Conservation (phyloP, 2,329 filamentous ascomycete species). For the Talaromyces sp. region DNA sequence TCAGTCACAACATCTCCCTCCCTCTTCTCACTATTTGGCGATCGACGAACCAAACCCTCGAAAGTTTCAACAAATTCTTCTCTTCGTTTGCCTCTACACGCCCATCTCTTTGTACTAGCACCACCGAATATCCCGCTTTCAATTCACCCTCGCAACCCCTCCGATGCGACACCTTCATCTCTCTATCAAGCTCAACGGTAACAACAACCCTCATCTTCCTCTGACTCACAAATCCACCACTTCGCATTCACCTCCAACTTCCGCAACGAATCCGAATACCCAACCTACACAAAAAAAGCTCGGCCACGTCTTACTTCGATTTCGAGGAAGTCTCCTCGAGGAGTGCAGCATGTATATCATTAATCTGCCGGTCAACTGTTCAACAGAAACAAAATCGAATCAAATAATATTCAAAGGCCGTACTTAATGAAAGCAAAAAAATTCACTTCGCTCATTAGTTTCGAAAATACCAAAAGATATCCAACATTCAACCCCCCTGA, state of each 20-base stretch:
- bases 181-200: background rate
- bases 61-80: background rate
- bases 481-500: background rate
- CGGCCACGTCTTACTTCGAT: background rate
- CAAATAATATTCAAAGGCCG: too few relatives aligned
- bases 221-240: background rate
- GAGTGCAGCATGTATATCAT: too few relatives aligned
- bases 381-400: too few relatives aligned
- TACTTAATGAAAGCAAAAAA: background rate
- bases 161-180: background rate
- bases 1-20: background rate
- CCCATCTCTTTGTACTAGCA: background rate
- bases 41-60: background rate
- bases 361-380: too few relatives aligned
- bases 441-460: background rate
- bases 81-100: background rate
- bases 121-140: background rate
- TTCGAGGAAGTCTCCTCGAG: background rate
- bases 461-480: background rate
- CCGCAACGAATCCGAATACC: background rate
- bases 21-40: background rate
- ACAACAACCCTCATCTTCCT: background rate
- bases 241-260: background rate
- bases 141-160: background rate
- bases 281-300: background rate